phyloP scores from a whole-genome alignment of 139 green algal species.

The Picochlorum sp. region DNA sequence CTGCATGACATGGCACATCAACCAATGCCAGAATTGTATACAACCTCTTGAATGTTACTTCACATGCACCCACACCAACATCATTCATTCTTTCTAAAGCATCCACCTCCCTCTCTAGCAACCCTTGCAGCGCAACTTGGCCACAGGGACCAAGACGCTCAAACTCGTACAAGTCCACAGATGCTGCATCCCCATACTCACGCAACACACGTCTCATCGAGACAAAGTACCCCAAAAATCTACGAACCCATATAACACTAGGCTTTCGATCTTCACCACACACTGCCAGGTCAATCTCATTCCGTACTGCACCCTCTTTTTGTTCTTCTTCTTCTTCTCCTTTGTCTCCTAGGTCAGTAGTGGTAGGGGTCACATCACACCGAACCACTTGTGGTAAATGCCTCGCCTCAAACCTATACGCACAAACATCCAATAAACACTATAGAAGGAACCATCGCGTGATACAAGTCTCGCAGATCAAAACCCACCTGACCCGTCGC shows the following conservation, averaged over 20 bases:
- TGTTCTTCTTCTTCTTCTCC: neutral
- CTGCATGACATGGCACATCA: conserved; percentile 37
- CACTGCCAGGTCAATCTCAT: conserved; percentile 2
- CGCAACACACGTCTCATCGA: neutral
- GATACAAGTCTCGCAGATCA: neutral
- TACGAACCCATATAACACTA: conserved; percentile 18
- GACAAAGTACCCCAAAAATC: conserved; percentile 20
- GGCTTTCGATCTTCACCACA: conserved; percentile 13
- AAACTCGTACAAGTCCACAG: no score
- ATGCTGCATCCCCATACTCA: neutral
- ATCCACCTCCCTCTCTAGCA: neutral
- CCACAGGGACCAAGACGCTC: no score
- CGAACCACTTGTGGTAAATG: conserved; percentile 29
- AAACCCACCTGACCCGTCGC: conserved; percentile 36
- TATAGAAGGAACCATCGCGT: neutral
- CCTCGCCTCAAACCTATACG: conserved; percentile 30
- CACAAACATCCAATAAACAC: neutral
- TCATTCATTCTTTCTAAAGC: neutral
- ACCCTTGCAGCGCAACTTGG: no score
- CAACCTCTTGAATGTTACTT: conserved; percentile 9
- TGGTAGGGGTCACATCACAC: conserved; percentile 1
- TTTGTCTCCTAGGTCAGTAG: neutral
- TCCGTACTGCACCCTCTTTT: neutral
- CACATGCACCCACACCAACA: neutral
- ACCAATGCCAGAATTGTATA: conserved; percentile 41